Percentiles rank a stretch among this genome's conserved stretches.
Conservation (phyloP, 2,329 filamentous ascomycete genomes). For the Paracamarosporium sp. region DNA sequence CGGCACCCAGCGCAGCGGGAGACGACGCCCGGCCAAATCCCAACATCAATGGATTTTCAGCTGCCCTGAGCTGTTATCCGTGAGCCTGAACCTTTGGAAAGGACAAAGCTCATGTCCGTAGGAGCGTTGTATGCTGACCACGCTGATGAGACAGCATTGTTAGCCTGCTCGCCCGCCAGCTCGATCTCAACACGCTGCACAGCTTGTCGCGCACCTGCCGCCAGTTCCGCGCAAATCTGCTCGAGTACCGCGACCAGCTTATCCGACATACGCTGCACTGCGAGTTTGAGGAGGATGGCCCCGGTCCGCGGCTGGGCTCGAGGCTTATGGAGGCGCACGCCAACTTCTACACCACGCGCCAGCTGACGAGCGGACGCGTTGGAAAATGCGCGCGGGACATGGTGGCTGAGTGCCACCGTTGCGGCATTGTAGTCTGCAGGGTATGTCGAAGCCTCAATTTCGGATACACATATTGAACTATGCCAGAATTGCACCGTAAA, state of each 20-base stretch:
- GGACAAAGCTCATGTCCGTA: conserved; percentile 31
- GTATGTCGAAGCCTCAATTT: conserved; percentile 58
- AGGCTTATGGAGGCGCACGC: conserved; percentile 30
- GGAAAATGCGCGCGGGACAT: conserved; percentile 85
- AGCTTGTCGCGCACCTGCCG: conserved; percentile 83
- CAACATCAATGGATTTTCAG: conserved; percentile 66
- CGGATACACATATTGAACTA: conserved; percentile 16
- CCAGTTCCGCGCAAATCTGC: conserved; percentile 76
- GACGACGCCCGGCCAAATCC: conserved; percentile 49
- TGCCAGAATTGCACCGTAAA: conserved; percentile 88
- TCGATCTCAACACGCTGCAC: conserved; percentile 89
- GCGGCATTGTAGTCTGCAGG: conserved; percentile 78
- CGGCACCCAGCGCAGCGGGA: conserved; percentile 10
- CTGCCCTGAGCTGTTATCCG: conserved; percentile 72
- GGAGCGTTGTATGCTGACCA: conserved; percentile 38
- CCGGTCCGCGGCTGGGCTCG: conserved; percentile 60
- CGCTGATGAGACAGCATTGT: conserved; percentile 67
- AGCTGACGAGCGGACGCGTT: conserved; percentile 69
- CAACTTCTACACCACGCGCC: conserved; percentile 21
- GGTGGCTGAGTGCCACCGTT: conserved; percentile 82
- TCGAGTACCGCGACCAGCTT: conserved; percentile 79
- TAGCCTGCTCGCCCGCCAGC: conserved; percentile 73
- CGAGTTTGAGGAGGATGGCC: conserved; percentile 68
- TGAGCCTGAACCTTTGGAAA: conserved; percentile 56
- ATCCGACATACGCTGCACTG: conserved; percentile 80